Evolutionary conservation across 2,329 filamentous ascomycete species (phyloP).

Genomic region (Aspergillus puulaauensis): DNA sequence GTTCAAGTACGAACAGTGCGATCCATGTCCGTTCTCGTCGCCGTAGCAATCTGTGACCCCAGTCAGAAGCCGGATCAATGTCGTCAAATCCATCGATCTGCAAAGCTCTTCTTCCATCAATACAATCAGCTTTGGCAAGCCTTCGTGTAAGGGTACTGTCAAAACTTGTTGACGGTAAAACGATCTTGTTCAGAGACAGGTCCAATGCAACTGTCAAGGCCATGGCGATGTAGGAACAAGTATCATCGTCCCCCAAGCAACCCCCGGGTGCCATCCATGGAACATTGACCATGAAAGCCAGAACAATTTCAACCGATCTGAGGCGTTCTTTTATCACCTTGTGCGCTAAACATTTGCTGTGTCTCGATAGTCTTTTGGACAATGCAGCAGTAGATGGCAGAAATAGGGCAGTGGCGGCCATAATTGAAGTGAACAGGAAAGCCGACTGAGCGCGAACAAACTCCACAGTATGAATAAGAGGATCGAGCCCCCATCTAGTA

Average conservation of each 20-base stretch:
- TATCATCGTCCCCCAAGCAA: conserved; percentile 61
- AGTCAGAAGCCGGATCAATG: conserved; percentile 60
- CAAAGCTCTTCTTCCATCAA: conserved; percentile 65
- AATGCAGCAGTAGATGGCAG: conserved; percentile 63
- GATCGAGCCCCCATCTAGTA: conserved; percentile 72
- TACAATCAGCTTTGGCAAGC: conserved; percentile 65
- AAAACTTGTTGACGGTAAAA: conserved; percentile 56
- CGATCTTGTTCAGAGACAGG: conserved; percentile 67
- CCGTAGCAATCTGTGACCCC: conserved; percentile 61
- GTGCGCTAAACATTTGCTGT: conserved; percentile 63
- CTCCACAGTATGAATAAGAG: conserved; percentile 61
- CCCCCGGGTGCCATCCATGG: conserved; percentile 65
- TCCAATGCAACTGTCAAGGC: conserved; percentile 69
- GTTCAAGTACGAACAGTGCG: conserved; percentile 69
- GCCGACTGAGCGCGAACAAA: conserved; percentile 68
- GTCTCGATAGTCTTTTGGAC: conserved; percentile 64
- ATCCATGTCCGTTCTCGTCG: conserved; percentile 70
- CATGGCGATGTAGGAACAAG: conserved; percentile 69
- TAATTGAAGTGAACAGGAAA: conserved; percentile 70
- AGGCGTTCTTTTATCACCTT: conserved; percentile 62
- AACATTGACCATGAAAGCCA: conserved; percentile 74
- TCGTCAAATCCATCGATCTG: conserved; percentile 67
- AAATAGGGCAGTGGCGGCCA: conserved; percentile 68
- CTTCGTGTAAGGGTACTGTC: conserved; percentile 46
- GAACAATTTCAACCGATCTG: conserved; percentile 70